Percentiles rank a stretch among this genome's conserved stretches.
Conservation (phyloP, 2,329 filamentous ascomycete genomes). For the Sporothrix mexicana region DNA sequence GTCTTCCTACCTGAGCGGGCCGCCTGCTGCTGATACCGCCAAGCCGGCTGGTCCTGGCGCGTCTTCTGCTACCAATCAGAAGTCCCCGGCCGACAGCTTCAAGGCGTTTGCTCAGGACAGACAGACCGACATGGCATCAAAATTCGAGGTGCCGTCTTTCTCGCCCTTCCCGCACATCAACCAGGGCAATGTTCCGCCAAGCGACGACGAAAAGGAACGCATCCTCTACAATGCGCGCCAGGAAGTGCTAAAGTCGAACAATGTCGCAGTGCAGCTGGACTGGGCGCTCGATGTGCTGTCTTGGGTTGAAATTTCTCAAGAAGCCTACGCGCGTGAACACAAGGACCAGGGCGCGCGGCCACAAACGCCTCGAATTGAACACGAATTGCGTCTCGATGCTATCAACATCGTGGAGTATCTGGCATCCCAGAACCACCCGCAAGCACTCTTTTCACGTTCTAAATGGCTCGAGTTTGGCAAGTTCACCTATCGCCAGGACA, state of each 20-base stretch:
- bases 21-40: conserved; percentile 31
- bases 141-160: conserved; percentile 72
- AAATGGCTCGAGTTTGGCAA: conserved; percentile 99
- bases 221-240: conserved; percentile 84
- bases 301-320: conserved; percentile 83
- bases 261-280: conserved; percentile 93
- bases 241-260: conserved; percentile 87
- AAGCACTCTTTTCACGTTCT: conserved; percentile 89
- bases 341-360: conserved; percentile 61
- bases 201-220: conserved; percentile 91
- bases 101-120: conserved; percentile 51
- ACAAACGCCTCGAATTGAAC: conserved; percentile 83
- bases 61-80: conserved; percentile 33
- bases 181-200: conserved; percentile 88
- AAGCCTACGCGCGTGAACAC: conserved; percentile 72
- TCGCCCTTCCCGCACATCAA: conserved; percentile 89
- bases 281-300: conserved; percentile 94
- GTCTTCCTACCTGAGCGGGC: conserved; percentile 48
- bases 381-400: conserved; percentile 85
- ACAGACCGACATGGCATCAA: conserved; percentile 46
- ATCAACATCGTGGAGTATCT: conserved; percentile 91
- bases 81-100: conserved; percentile 42
- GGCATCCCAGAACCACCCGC: conserved; percentile 88
- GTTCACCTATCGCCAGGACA: conserved; percentile 87
- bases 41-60: conserved; percentile 39